phyloP scores from a whole-genome alignment of 2,329 filamentous ascomycete genomes.

The Trichoderma breve region DNA sequence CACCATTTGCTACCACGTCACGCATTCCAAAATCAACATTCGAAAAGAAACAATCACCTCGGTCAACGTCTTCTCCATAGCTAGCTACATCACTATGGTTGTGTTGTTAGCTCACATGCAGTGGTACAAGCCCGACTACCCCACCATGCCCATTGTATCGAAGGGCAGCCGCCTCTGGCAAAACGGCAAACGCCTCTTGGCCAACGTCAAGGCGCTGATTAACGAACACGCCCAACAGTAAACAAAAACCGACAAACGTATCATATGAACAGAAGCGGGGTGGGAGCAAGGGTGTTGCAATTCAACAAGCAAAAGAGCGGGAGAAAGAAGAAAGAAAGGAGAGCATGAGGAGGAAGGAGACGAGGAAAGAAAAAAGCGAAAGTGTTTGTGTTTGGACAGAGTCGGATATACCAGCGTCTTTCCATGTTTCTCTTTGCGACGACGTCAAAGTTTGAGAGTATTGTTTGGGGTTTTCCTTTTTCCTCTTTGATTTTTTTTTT shows the following conservation, averaged over 20 bases:
- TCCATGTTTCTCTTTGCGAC: not conserved
- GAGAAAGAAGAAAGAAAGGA: not conserved
- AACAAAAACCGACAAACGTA: not conserved
- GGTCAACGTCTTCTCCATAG: conserved; percentile 73
- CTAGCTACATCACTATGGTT: conserved; percentile 74
- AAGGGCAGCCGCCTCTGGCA: conserved; percentile 37
- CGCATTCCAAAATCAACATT: conserved; percentile 75
- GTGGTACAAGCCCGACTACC: conserved; percentile 58
- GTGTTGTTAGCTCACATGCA: conserved; percentile 67
- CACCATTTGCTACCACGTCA: conserved; percentile 72
- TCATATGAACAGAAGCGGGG: too few relatives aligned
- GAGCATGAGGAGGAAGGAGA: not conserved
- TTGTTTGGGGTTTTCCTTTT: not conserved
- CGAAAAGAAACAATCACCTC: conserved; percentile 75
- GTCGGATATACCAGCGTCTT: conserved; percentile 5
- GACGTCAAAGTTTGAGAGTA: not conserved
- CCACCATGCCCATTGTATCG: conserved; percentile 56
- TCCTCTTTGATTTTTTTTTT: not conserved
- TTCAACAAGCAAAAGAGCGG: not conserved
- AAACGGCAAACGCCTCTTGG: conserved; percentile 32
- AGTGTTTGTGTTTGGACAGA: not conserved
- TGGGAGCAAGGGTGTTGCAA: not conserved
- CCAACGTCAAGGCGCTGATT: conserved; percentile 32
- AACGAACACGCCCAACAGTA: conserved; percentile 34
- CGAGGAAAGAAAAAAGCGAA: not conserved